phyloP scores from a whole-genome alignment of 2,329 filamentous ascomycete species.

The Colletotrichum tabaci region DNA sequence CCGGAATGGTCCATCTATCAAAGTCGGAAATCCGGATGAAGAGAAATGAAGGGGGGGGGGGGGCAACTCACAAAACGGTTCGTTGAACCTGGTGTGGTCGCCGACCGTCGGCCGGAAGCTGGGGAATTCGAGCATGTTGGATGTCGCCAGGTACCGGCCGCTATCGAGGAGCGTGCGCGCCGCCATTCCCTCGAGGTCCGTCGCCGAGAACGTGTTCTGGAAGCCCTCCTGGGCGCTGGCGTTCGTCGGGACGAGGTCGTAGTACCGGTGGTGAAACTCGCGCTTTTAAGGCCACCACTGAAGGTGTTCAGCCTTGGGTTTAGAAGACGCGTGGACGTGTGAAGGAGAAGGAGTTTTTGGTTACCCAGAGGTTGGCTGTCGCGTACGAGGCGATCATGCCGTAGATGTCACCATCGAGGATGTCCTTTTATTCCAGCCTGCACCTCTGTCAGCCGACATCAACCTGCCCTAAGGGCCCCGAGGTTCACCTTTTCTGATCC shows the following conservation, averaged over 20 bases:
- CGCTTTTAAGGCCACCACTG: constrained; percentile 67
- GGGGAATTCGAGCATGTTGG: constrained; percentile 67
- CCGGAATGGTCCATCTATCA: too few species aligned
- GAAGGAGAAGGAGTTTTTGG: not conserved
- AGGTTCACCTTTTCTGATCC: constrained; percentile 62
- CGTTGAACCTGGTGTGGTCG: constrained; percentile 63
- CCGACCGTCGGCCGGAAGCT: constrained; percentile 61
- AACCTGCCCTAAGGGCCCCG: not conserved
- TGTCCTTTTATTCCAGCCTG: constrained; percentile 62
- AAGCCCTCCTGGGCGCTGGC: constrained; percentile 62
- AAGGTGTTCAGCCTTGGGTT: not conserved
- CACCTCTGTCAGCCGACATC: constrained; percentile 18
- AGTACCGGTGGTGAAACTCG: constrained; percentile 69
- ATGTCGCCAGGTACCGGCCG: constrained; percentile 62
- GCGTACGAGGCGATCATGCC: constrained; percentile 64
- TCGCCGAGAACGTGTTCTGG: constrained; percentile 67
- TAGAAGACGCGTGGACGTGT: too few species aligned
- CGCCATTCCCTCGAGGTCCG: constrained; percentile 58
- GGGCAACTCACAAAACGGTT: constrained; percentile 65
- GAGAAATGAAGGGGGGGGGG: not conserved
- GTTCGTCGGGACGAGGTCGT: constrained; percentile 60
- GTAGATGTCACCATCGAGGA: constrained; percentile 65
- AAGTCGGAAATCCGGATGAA: too few species aligned
- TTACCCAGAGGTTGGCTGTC: constrained; percentile 67
- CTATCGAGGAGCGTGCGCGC: constrained; percentile 61